Evolutionary conservation across 208 protist genomes (phyloP).

Genomic region (Trypanosoma theileri): DNA sequence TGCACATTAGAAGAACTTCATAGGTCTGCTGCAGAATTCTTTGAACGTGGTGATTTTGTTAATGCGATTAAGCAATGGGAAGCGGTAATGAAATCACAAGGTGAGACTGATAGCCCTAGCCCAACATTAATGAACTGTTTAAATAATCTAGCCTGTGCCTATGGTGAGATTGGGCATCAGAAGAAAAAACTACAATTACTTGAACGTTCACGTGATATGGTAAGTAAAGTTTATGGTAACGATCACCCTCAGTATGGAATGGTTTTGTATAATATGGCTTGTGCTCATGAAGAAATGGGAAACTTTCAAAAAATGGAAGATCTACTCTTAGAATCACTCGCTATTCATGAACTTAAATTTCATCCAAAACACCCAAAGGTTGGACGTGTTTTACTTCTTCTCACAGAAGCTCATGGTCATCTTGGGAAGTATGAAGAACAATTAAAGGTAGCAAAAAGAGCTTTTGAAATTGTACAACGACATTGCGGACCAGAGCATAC

Average conservation of each 20-base stretch:
- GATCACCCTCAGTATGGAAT: slow-evolving; percentile 88
- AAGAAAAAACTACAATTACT: slow-evolving; percentile 74
- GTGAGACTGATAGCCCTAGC: slow-evolving; percentile 38
- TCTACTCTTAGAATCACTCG: slow-evolving; percentile 59
- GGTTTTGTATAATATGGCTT: slow-evolving; percentile 85
- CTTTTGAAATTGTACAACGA: slow-evolving; percentile 65
- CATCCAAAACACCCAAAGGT: slow-evolving; percentile 75
- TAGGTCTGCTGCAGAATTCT: slow-evolving; percentile 46
- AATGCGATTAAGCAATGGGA: slow-evolving; percentile 76
- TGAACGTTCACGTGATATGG: slow-evolving; percentile 60
- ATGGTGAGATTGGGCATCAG: slow-evolving; percentile 79
- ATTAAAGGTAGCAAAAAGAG: slow-evolving; percentile 57
- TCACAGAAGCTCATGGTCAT: slow-evolving; percentile 69
- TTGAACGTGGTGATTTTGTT: slow-evolving; percentile 60
- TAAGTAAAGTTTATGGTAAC: slow-evolving; percentile 57
- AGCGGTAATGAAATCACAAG: slow-evolving; percentile 33
- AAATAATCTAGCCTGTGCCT: slow-evolving; percentile 87
- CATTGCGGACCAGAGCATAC: slow-evolving; percentile 81
- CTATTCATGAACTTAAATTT: slow-evolving; percentile 70
- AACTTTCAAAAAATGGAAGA: slow-evolving; percentile 71
- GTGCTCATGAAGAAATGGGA: slow-evolving; percentile 77
- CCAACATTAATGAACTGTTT: slow-evolving; percentile 77
- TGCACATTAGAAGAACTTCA: slow-evolving; percentile 44
- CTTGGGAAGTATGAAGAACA: slow-evolving; percentile 61
- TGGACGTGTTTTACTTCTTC: slow-evolving; percentile 72